phyloP scores from a whole-genome alignment of 2,329 filamentous ascomycete genomes.

The Raffaelea arxii region DNA sequence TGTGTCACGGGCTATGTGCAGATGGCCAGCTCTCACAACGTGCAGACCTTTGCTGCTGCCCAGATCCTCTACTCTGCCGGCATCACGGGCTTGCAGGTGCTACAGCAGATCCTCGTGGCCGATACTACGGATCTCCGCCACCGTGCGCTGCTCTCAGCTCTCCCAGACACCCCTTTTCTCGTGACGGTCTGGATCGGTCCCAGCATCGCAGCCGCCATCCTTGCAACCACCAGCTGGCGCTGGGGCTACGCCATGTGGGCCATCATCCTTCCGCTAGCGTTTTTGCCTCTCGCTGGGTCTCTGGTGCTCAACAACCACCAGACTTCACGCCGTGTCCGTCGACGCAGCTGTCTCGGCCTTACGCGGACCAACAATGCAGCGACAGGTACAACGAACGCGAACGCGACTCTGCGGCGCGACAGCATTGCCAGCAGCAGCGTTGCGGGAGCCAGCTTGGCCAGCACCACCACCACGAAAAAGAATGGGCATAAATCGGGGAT shows the following conservation, averaged over 20 bases:
- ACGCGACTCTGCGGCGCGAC: neutral
- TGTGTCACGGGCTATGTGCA: constrained; percentile 48
- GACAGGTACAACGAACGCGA: constrained; percentile 16
- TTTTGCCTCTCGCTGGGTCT: constrained; percentile 42
- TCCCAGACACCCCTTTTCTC: constrained; percentile 50
- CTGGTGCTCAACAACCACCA: constrained; percentile 34
- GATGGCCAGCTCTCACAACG: constrained; percentile 43
- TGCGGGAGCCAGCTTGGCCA: constrained; percentile 31
- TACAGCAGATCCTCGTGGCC: constrained; percentile 56
- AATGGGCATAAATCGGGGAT: neutral
- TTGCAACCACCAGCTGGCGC: constrained; percentile 41
- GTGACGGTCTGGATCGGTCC: constrained; percentile 53
- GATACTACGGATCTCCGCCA: constrained; percentile 51
- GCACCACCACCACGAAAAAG: constrained; percentile 12
- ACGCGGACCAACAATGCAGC: constrained; percentile 23
- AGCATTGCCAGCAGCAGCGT: neutral
- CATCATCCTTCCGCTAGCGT: constrained; percentile 46
- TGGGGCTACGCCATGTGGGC: constrained; percentile 57
- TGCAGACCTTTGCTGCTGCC: constrained; percentile 40
- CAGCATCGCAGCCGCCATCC: constrained; percentile 36
- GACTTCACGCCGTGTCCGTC: constrained; percentile 4
- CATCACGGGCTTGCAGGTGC: constrained; percentile 31
- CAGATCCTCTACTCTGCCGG: constrained; percentile 55
- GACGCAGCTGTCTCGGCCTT: constrained; percentile 31
- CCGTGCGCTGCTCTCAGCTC: constrained; percentile 47